Evolutionary conservation across 371 early-diverging fungal species (phyloP), one percentile per base, ranked within the genome.

Genomic region (Lichtheimia corymbifera): DNA sequence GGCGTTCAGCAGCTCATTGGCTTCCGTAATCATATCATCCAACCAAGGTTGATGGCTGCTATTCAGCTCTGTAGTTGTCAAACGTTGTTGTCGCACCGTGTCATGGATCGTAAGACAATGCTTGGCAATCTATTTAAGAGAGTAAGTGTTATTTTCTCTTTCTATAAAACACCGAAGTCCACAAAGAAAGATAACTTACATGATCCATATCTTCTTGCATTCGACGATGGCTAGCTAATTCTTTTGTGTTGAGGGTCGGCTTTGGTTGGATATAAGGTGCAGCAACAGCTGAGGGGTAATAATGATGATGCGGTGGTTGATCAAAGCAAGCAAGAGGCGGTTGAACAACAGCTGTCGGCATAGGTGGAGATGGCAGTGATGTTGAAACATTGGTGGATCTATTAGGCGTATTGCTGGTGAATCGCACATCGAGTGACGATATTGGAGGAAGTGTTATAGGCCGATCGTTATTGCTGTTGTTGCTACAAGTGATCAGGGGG

Each of bases 1-100:
- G 24, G 65, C 65, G 47, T 65, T 65, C 24, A 65, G 43, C 2
- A 65, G 53, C 50, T 61, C 65, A 17, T 65, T 65, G 17, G 65
- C 65, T 18, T 44, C 50, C 15, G 44, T 47, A 24, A 65, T 61
- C 61, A 65, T 60, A 20, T 56, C 57, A 17, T 62, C 67, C 14
- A 59, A 18, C 62, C 58, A 61, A 44, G 35, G 35, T 11, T 35
- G 35, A 2, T 35, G 35, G 11, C 9, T 45, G 63, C n/a, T 53
- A 49, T 13, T 28, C 25, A 15, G 62, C 11, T 24, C 40, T 42
- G 18, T 17, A 3, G 45, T 27, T 7, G 25, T 40, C 20, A 6
- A 25, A 55, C 50, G 62, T 35, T 62, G 56, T 2, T 45, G 56
- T 7, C 28, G 17, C 17, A 62, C 40, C 28, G 62, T 62, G 14